These are phyloP conservation scores for Aspergillus persii DNA, from an alignment of 2,329 filamentous ascomycete genomes.

Conservation along the genomic window DNA sequence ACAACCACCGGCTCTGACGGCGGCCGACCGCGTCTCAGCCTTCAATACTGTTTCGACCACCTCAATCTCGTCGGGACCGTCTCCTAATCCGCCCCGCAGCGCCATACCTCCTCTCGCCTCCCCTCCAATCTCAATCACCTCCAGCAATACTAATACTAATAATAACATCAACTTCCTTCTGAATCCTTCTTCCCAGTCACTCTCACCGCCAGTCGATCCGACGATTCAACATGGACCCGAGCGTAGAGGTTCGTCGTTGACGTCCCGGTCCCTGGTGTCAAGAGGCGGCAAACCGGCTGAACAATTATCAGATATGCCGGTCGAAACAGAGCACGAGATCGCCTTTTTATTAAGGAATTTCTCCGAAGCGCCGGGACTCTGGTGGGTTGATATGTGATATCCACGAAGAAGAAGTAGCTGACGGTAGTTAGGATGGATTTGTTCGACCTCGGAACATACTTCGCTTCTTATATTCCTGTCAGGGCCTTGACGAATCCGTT, in stretches of 20 bases:
- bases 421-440: constrained; percentile 41
- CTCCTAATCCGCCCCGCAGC: constrained; percentile 34
- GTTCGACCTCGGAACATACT: constrained; percentile 55
- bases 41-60: constrained; percentile 21
- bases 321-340: constrained; percentile 54
- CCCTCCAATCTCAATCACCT: constrained; percentile 44
- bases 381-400: constrained; percentile 37
- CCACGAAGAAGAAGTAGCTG: constrained; percentile 1
- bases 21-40: constrained; percentile 15
- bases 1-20: constrained; percentile 24
- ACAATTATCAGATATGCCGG: constrained; percentile 23
- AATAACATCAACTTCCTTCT: constrained; percentile 58
- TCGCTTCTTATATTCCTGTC: constrained; percentile 59
- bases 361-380: constrained; percentile 58
- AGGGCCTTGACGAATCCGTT: constrained; percentile 52
- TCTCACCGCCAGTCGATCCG: constrained; percentile 47
- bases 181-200: constrained; percentile 44
- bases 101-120: constrained; percentile 37
- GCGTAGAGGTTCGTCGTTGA: constrained; percentile 30
- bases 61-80: constrained; percentile 25
- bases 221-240: constrained; percentile 32
- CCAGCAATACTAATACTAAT: constrained; percentile 37
- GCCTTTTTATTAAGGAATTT: constrained; percentile 61
- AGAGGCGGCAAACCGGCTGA: constrained; percentile 17
- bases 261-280: constrained; percentile 24